A percentile compares a stretch with the other conserved stretches of the same genome.
Evolutionary conservation across 257 asterid genomes (phyloP).

Genomic region (Nicotiana paniculata): DNA sequence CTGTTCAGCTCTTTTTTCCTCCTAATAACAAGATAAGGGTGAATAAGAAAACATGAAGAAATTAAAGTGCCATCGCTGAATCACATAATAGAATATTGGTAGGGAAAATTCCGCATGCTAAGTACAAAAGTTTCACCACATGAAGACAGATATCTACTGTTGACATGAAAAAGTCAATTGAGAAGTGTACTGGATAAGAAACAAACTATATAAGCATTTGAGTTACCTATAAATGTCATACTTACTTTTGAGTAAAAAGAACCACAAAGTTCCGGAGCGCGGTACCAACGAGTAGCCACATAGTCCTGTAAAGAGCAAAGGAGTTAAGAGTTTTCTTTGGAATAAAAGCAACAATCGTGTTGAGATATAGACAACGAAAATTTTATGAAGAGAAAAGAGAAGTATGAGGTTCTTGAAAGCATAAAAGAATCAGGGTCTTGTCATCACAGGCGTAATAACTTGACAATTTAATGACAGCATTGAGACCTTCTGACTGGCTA

Average conservation of each 20-base stretch:
- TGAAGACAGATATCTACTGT: not conserved
- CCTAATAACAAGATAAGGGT: not conserved
- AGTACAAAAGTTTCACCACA: not conserved
- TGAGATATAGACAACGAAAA: not conserved
- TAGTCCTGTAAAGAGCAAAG: constrained; percentile 55
- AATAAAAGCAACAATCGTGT: not conserved
- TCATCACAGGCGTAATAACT: not conserved
- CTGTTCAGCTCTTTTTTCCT: not conserved
- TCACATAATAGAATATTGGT: not conserved
- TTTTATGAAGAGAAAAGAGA: not conserved
- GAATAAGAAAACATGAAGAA: not conserved
- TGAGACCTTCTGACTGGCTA: not conserved
- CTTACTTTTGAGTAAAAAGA: constrained; percentile 93
- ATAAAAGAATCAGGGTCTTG: not conserved
- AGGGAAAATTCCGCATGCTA: not conserved
- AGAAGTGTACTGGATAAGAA: not conserved
- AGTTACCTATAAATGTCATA: not conserved
- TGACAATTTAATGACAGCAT: not conserved
- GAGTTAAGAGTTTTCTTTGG: constrained; percentile 3
- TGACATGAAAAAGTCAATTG: not conserved
- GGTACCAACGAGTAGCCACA: constrained; percentile 99
- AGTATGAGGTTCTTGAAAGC: not conserved
- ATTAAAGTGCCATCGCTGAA: not conserved
- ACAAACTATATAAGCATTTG: not conserved
- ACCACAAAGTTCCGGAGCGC: constrained; percentile 99